phyloP scores from a whole-genome alignment of 441 rosid genomes.

The Croton setiger region DNA sequence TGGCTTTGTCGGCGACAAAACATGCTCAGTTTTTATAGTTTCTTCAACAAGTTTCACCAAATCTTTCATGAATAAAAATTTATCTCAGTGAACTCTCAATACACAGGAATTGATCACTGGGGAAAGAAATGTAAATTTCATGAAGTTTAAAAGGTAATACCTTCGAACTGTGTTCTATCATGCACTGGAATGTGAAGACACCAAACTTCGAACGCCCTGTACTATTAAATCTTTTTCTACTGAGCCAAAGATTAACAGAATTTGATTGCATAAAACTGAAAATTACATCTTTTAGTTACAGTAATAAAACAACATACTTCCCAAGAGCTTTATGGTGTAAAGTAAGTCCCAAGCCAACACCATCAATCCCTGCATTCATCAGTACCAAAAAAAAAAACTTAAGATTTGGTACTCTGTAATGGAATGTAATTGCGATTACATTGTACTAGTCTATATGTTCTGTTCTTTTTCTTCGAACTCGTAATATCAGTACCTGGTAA shows the following conservation, averaged over 20 bases:
- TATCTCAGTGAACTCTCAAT: background rate
- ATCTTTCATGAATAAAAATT: slow-evolving; percentile 34
- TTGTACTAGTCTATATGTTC: too few species aligned
- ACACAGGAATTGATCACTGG: background rate
- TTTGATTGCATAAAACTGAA: background rate
- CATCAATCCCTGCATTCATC: slow-evolving; percentile 67
- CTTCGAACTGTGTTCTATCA: slow-evolving; percentile 82
- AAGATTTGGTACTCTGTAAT: background rate
- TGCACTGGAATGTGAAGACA: slow-evolving; percentile 81
- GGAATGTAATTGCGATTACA: too few species aligned
- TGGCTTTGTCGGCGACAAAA: slow-evolving; percentile 55
- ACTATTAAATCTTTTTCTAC: slow-evolving; percentile 18
- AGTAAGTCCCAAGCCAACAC: slow-evolving; percentile 72
- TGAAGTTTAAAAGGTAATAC: slow-evolving; percentile 30
- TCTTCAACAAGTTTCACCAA: slow-evolving; percentile 58
- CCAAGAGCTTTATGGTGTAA: slow-evolving; percentile 91
- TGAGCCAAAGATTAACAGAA: background rate
- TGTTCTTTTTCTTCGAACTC: slow-evolving; percentile 7
- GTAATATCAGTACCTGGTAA: slow-evolving; percentile 51
- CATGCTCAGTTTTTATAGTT: slow-evolving; percentile 50
- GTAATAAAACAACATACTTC: slow-evolving; percentile 49
- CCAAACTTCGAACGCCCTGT: slow-evolving; percentile 84
- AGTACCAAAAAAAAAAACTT: slow-evolving; percentile 7
- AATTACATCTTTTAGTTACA: background rate
- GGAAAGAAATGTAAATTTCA: background rate